phyloP scores from a whole-genome alignment of 2,329 filamentous ascomycete species.

The Calonectria henricotiae region DNA sequence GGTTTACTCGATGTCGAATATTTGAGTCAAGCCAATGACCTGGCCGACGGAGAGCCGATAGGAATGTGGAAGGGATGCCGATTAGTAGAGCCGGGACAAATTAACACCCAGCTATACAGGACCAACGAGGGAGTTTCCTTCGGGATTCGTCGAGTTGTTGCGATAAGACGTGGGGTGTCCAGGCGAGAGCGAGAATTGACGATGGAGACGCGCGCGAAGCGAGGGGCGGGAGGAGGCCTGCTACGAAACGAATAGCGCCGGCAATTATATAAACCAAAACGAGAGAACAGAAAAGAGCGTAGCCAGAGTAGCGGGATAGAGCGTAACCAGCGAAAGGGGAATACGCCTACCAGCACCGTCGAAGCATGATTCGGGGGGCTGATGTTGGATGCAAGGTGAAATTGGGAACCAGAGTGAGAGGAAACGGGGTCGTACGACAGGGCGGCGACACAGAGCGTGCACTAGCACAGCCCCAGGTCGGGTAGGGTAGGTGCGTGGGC shows the following conservation, averaged over 20 bases:
- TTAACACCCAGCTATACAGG: background rate
- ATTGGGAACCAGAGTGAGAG: constrained; percentile 30
- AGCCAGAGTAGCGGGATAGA: constrained; percentile 22
- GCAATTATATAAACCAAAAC: constrained; percentile 18
- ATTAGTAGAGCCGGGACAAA: constrained; percentile 6
- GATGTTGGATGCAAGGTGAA: constrained; percentile 36
- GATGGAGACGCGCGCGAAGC: constrained; percentile 22
- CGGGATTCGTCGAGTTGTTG: constrained; percentile 15
- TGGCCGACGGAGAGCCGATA: constrained; percentile 18
- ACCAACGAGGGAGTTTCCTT: background rate
- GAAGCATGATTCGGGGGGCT: constrained; percentile 31
- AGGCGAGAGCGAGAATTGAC: constrained; percentile 3
- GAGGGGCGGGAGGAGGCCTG: constrained; percentile 21
- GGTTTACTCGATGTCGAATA: background rate
- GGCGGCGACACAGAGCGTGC: constrained; percentile 12
- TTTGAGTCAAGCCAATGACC: background rate
- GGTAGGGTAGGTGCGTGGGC: constrained; percentile 24
- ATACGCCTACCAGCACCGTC: constrained; percentile 35
- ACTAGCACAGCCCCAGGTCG: constrained; percentile 36
- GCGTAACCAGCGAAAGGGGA: constrained; percentile 39
- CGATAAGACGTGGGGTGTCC: constrained; percentile 17
- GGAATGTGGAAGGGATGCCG: constrained; percentile 29
- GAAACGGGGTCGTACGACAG: constrained; percentile 38
- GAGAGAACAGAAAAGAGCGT: constrained; percentile 30
- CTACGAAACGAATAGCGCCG: constrained; percentile 20